Percentiles rank a stretch among this genome's conserved stretches.
Conservation (phyloP, 2,329 filamentous ascomycete species). For the Cercospora sp. region DNA sequence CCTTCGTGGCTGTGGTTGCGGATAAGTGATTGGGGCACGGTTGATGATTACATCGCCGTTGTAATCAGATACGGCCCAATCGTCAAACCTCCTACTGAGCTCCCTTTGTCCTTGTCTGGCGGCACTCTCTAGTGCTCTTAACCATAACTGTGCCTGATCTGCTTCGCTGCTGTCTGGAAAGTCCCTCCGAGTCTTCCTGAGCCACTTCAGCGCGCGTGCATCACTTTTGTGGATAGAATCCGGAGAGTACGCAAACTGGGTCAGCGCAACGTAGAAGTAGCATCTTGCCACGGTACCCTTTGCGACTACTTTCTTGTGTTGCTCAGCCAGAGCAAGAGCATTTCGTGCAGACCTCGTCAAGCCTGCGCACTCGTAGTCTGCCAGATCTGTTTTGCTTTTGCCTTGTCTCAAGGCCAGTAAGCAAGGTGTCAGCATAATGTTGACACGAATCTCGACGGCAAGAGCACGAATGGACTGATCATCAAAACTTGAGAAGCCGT, state of each 20-base stretch:
- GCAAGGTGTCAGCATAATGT: background rate
- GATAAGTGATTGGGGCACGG: background rate
- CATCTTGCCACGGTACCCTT: slow-evolving; percentile 1
- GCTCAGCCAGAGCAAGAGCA: background rate
- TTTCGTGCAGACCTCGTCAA: background rate
- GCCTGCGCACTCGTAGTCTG: background rate
- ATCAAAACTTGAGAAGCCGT: background rate
- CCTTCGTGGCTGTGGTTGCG: background rate
- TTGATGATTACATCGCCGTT: background rate
- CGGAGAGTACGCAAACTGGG: slow-evolving; percentile 1
- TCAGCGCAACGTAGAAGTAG: slow-evolving; percentile 6
- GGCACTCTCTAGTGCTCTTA: background rate
- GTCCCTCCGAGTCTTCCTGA: background rate
- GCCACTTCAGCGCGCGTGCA: slow-evolving; percentile 6
- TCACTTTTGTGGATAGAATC: slow-evolving; percentile 3
- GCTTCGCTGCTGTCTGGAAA: background rate
- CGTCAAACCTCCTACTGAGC: background rate
- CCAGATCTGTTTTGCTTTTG: background rate
- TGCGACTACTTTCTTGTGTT: background rate
- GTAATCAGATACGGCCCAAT: background rate
- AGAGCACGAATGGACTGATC: background rate
- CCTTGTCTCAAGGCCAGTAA: background rate
- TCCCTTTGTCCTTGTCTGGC: background rate
- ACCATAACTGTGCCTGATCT: slow-evolving; percentile 3
- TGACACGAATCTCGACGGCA: slow-evolving; percentile 7